A percentile compares a stretch with the other conserved stretches of the same genome.
These are phyloP conservation scores for Phytophthora quininea DNA, from an alignment of 352 stramenopile species.

Conservation along the genomic window DNA sequence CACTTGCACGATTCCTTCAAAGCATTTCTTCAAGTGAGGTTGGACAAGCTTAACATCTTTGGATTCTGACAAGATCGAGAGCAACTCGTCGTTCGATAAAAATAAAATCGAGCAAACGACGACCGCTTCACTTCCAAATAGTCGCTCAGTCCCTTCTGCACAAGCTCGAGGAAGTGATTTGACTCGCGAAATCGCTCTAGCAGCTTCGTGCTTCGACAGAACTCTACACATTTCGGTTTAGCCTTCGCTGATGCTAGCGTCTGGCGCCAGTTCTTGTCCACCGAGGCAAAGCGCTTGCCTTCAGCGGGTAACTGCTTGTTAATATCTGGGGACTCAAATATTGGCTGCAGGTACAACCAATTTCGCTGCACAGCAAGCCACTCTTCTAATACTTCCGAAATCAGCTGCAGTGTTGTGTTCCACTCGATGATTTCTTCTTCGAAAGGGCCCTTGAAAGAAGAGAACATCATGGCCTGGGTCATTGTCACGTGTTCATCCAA, in stretches of 20 bases:
- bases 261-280: conserved; percentile 96
- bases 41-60: conserved; percentile 94
- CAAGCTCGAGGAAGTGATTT: conserved; percentile 94
- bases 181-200: conserved; percentile 93
- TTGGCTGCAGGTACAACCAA: conserved; percentile 96
- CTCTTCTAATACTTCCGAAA: conserved; percentile 94
- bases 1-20: conserved; percentile 93
- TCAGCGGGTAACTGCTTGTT: conserved; percentile 96
- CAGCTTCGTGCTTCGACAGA: conserved; percentile 92
- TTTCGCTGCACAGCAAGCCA: conserved; percentile 95
- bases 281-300: conserved; percentile 93
- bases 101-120: conserved; percentile 94
- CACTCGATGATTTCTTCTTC: conserved; percentile 94
- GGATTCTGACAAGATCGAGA: conserved; percentile 93
- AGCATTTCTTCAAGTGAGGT: conserved; percentile 95
- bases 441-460: conserved; percentile 95
- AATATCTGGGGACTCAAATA: conserved; percentile 96
- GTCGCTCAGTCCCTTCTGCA: conserved; percentile 92
- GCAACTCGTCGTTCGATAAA: conserved; percentile 93
- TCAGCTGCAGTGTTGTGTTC: conserved; percentile 90
- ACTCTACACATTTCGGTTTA: conserved; percentile 92
- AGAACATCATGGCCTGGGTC: conserved; percentile 97
- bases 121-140: conserved; percentile 93
- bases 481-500: conserved; percentile 97
- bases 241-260: conserved; percentile 87